Evolutionary conservation across 108 stramenopile genomes (phyloP), one percentile per base, ranked within the genome.

Genomic region (Stephanodiscus triporus): DNA sequence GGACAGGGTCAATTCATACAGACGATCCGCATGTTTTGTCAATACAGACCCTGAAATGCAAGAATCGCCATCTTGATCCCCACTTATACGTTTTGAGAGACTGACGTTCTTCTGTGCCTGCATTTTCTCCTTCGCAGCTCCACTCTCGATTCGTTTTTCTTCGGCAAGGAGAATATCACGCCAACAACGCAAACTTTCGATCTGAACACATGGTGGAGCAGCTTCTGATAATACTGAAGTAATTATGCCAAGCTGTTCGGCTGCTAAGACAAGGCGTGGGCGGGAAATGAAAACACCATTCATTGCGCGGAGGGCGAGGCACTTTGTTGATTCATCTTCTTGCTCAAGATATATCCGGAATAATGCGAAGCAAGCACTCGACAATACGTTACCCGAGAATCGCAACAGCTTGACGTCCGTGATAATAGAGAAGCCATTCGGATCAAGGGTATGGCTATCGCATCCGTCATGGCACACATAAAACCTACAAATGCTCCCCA

Each of bases 1-100:
- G 43, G 64, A 66, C 70, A 83, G 66, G 17, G 85, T 88, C 89
- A 96, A 78, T 55, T 85, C 83, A 67, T 89, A 92, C 19, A 96
- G 75, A 23, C 88, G 89, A 23, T 79, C 42, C 27, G 92, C 82
- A 53, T 96, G 91, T 22, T 78, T 85, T 4, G 87, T 90, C 48
- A 94, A 56, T 24, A 94, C 88, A 13, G 87, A 88, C 16, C 95
- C 95, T 61, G 89, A 84, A 43, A 96, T 78, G 34, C 84, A 91
- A 1, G 92, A 85, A 73, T 94, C 95, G 17, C 86, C 86, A 66
- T 96, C 95, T 81, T 96, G 93, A 68, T 94, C 93, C 4, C 95
- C 95, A 45, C 87, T 85, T 42, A 94, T 92, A 32, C 84, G 86
- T n/a, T 93, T 89, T 11, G 87, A 82, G 17, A 88, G 51, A 30